phyloP scores from a whole-genome alignment of 192 early-diverging fungal species.

The Umbelopsis ramanniana region DNA sequence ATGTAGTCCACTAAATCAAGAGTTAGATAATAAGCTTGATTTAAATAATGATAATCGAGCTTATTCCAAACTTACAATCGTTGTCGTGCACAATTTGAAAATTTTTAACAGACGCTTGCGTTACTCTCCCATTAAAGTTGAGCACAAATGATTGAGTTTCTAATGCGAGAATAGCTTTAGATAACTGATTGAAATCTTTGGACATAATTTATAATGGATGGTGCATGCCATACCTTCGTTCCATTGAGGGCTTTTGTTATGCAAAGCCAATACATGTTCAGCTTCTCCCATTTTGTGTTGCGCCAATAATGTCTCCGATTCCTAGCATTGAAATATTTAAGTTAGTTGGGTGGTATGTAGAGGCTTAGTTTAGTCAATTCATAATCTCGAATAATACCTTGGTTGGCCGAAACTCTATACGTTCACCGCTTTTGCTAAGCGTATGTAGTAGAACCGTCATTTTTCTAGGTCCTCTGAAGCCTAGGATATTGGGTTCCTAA shows the following conservation, averaged over 20 bases:
- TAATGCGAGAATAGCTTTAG: constrained; percentile 28
- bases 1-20: constrained; percentile 81
- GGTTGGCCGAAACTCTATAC: constrained; percentile 55
- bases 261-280: constrained; percentile 69
- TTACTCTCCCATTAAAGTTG: constrained; percentile 93
- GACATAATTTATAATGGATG: background rate
- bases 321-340: constrained; percentile 38
- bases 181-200: no score
- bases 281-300: constrained; percentile 60
- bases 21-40: background rate
- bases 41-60: background rate
- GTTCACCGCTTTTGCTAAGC: constrained; percentile 62
- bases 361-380: background rate
- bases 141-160: constrained; percentile 89
- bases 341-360: background rate
- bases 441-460: constrained; percentile 84
- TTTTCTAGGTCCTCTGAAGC: constrained; percentile 89
- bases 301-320: constrained; percentile 66
- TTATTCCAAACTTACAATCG: constrained; percentile 62
- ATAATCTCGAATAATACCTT: constrained; percentile 41
- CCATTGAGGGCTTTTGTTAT: constrained; percentile 96
- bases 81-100: constrained; percentile 95
- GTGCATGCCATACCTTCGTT: constrained; percentile 67
- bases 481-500: constrained; percentile 86
- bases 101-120: constrained; percentile 92